Evolutionary conservation across 78 protist species (phyloP).

Genomic region (Dictyostelium purpureum): DNA sequence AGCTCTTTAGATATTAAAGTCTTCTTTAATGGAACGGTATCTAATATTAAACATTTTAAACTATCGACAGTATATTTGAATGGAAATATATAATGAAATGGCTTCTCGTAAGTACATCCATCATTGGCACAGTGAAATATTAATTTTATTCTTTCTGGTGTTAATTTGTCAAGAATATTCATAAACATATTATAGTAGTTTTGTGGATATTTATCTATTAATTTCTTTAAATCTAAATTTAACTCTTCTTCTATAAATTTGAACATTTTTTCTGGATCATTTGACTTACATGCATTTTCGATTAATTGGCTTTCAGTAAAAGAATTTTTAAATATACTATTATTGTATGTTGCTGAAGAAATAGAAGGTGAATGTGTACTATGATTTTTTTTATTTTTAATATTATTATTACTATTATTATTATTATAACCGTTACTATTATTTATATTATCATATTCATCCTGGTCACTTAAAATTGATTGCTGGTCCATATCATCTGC

Average conservation of each 20-base stretch:
- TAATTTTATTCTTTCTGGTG: neutral
- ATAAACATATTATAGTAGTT: neutral
- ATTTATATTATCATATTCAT: too few relatives aligned
- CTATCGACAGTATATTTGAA: neutral
- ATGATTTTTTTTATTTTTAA: too few relatives aligned
- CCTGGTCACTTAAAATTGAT: too few relatives aligned
- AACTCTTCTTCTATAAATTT: neutral
- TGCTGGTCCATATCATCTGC: too few relatives aligned
- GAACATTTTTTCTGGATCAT: conserved; percentile 8
- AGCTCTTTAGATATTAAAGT: neutral
- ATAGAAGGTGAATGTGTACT: neutral
- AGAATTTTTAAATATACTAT: neutral
- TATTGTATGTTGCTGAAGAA: neutral
- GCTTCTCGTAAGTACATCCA: conserved; percentile 1
- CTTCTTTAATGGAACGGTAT: neutral
- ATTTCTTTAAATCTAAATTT: neutral
- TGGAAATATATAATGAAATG: conserved; percentile 9
- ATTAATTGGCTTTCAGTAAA: neutral
- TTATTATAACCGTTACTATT: too few relatives aligned
- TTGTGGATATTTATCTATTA: neutral
- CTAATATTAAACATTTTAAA: neutral
- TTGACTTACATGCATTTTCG: conserved; percentile 2
- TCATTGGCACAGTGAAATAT: neutral
- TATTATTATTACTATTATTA: too few relatives aligned
- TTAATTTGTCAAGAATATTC: neutral